These are phyloP conservation scores for Sclerotinia minor DNA, from an alignment of 2,329 filamentous ascomycete genomes.

Conservation along the genomic window DNA sequence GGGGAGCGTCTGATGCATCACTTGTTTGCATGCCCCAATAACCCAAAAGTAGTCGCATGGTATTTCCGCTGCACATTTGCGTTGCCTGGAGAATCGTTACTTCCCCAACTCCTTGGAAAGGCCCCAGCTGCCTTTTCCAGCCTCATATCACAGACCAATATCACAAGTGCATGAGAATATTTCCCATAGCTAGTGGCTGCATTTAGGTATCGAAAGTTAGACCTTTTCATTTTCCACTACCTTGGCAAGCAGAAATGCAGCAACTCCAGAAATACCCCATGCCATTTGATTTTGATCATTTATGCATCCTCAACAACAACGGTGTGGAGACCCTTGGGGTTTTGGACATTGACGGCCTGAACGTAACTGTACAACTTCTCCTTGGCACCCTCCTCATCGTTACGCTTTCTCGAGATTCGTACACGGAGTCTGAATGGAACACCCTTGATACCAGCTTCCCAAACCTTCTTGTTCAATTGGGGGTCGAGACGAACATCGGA, in stretches of 20 bases:
- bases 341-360: slow-evolving; percentile 99
- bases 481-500: slow-evolving; percentile 96
- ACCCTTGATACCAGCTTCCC: slow-evolving; percentile 98
- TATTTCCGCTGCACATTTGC: slow-evolving; percentile 10
- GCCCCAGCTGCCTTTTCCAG: slow-evolving; percentile 4
- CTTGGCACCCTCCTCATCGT: slow-evolving; percentile 99
- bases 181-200: slow-evolving; percentile 18
- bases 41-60: not conserved
- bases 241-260: slow-evolving; percentile 38
- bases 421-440: slow-evolving; percentile 96
- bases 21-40: slow-evolving; percentile 15
- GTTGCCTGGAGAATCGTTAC: not conserved
- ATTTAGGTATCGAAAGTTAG: slow-evolving; percentile 31
- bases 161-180: slow-evolving; percentile 24
- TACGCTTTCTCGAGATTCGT: slow-evolving; percentile 99
- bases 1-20: slow-evolving; percentile 16
- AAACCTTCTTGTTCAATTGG: slow-evolving; percentile 99
- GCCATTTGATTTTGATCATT: slow-evolving; percentile 32
- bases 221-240: slow-evolving; percentile 41
- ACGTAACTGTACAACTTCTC: slow-evolving; percentile 99
- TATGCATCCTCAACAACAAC: slow-evolving; percentile 76
- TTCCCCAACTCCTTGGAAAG: not conserved
- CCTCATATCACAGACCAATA: slow-evolving; percentile 22
- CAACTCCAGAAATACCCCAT: slow-evolving; percentile 39
- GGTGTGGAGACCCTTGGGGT: slow-evolving; percentile 95